These are phyloP conservation scores for Schizothecium vesticola DNA, from an alignment of 495 filamentous ascomycete genomes.

Conservation along the genomic window DNA sequence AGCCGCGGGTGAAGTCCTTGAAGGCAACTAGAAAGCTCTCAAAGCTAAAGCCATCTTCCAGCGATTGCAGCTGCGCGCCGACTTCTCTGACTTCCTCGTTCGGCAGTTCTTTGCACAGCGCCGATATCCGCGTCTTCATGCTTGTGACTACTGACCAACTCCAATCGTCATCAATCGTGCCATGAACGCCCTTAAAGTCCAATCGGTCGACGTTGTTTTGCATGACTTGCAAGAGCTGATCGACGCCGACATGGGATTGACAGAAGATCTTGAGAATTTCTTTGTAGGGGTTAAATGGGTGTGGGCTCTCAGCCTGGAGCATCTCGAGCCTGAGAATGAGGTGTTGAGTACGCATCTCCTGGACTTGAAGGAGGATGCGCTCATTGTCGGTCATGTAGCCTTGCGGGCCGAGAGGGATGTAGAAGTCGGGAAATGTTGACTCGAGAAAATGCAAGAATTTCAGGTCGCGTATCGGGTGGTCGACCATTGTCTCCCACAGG, in stretches of 20 bases:
- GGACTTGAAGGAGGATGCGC: slow-evolving; percentile 7
- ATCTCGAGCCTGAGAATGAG: slow-evolving; percentile 12
- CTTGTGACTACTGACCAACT: not conserved
- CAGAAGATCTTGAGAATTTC: slow-evolving; percentile 19
- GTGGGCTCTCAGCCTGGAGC: not conserved
- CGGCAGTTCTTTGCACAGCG: slow-evolving; percentile 8
- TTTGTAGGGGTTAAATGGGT: slow-evolving; percentile 7
- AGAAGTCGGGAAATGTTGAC: slow-evolving; percentile 11
- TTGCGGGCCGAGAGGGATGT: not conserved
- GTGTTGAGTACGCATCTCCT: slow-evolving; percentile 26
- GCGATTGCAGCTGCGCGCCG: not conserved
- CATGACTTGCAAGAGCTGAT: not conserved
- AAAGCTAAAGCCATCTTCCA: not conserved
- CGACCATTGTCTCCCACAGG: not conserved
- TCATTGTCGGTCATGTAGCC: slow-evolving; percentile 1
- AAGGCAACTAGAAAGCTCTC: not conserved
- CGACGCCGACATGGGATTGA: not conserved
- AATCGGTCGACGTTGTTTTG: not conserved
- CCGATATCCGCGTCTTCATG: slow-evolving; percentile 4
- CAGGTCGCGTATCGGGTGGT: not conserved
- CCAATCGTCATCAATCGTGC: not conserved
- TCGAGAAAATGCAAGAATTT: slow-evolving; percentile 8
- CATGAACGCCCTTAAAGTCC: not conserved
- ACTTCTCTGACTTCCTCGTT: not conserved
- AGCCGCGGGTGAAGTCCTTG: not conserved